Conservation (phyloP, 495 filamentous ascomycete species). For the Pyrenopolyporus hunteri region DNA sequence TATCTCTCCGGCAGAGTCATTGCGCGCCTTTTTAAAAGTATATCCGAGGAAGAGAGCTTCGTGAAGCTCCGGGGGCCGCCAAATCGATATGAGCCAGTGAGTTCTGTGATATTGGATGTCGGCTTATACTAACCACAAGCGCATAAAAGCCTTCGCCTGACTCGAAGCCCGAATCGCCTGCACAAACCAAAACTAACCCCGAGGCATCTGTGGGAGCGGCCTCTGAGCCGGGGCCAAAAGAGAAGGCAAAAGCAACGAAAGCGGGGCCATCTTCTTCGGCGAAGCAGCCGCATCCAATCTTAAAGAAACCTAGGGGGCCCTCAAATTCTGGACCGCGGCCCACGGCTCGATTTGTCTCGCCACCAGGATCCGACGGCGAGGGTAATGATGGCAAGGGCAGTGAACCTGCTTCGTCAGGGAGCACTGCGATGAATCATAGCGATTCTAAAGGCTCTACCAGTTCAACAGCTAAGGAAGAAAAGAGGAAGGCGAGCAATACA, state of each 20-base stretch:
- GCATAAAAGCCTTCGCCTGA: constrained; percentile 36
- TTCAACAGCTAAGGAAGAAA: constrained; percentile 37
- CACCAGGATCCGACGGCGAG: constrained; percentile 50
- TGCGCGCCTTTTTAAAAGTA: constrained; percentile 54
- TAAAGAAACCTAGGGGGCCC: constrained; percentile 60
- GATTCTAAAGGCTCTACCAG: constrained; percentile 28
- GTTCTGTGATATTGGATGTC: constrained; percentile 16
- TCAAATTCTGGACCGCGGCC: constrained; percentile 56
- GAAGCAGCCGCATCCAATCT: constrained; percentile 52
- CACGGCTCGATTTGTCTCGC: constrained; percentile 59
- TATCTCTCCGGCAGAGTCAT: constrained; percentile 52
- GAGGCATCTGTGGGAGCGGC: constrained; percentile 17
- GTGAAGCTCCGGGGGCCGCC: constrained; percentile 52
- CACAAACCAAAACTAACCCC: constrained; percentile 12
- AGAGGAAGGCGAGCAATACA: constrained; percentile 32
- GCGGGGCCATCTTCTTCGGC: constrained; percentile 19
- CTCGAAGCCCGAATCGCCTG: constrained; percentile 25
- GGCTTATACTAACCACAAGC: constrained; percentile 14
- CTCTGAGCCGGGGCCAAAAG: constrained; percentile 23
- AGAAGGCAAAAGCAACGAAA: constrained; percentile 24
- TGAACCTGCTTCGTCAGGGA: constrained; percentile 28
- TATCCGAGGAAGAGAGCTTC: constrained; percentile 56
- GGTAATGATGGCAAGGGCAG: constrained; percentile 35
- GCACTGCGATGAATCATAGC: constrained; percentile 39
- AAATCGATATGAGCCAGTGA: constrained; percentile 54